These are phyloP conservation scores for Lotmaria passim DNA, from an alignment of 208 protist species.

Conservation along the genomic window DNA sequence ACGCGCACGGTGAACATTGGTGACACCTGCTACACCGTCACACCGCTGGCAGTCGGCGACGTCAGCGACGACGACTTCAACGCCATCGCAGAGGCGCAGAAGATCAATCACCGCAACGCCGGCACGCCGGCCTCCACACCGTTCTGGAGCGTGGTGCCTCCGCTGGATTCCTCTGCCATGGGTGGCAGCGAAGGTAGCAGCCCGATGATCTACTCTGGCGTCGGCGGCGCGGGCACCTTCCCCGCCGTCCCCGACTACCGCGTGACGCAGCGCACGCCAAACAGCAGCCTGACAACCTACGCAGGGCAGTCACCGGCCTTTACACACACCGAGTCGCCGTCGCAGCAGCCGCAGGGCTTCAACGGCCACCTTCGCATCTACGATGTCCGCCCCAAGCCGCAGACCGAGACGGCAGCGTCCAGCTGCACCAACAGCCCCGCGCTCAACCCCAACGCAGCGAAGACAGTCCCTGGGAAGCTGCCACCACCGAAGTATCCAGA, in stretches of 20 bases:
- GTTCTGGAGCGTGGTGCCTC: slow-evolving; percentile 19
- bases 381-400: slow-evolving; percentile 42
- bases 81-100: slow-evolving; percentile 66
- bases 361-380: slow-evolving; percentile 49
- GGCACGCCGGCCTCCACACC: slow-evolving; percentile 15
- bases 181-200: slow-evolving; percentile 22
- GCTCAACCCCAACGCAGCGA: slow-evolving; percentile 14
- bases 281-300: slow-evolving; percentile 23
- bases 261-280: slow-evolving; percentile 16
- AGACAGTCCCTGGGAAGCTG: slow-evolving; percentile 18
- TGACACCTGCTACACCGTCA: slow-evolving; percentile 78
- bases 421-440: slow-evolving; percentile 32
- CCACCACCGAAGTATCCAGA: slow-evolving; percentile 24
- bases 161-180: slow-evolving; percentile 26
- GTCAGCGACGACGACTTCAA: slow-evolving; percentile 79
- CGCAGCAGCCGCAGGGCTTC: slow-evolving; percentile 22
- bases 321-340: slow-evolving; percentile 27
- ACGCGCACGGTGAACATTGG: slow-evolving; percentile 73
- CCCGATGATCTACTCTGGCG: slow-evolving; percentile 30
- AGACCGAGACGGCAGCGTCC: slow-evolving; percentile 22
- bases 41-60: slow-evolving; percentile 65
- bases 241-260: slow-evolving; percentile 42
- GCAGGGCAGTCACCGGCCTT: slow-evolving; percentile 21
- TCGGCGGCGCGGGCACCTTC: slow-evolving; percentile 24
- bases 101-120: slow-evolving; percentile 29